Base-by-base conservation (phyloP, 202 grass and related monocot genomes). In the Eragrostis tef region DNA sequence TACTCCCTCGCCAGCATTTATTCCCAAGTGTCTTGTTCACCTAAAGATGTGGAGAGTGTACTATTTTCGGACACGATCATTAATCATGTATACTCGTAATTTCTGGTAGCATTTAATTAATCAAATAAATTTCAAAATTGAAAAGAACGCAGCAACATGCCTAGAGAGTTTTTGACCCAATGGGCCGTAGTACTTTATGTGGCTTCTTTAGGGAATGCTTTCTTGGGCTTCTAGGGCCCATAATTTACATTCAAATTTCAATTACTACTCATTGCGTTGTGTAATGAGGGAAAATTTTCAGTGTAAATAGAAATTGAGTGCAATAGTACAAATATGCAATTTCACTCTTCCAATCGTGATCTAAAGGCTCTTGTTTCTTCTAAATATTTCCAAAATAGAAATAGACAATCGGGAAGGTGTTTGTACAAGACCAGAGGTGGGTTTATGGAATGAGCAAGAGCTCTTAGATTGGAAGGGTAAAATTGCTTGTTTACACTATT, bases 41-140 rank as follows among this genome's bases (percentile, higher is more conserved):
- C 36, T 6, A 70, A 70, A 80, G 78, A 29, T 59, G 51, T 47
- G 44, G 65, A 39, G 34, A 17, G 15, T 6, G 1, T 21, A 27
- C 78, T 20, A 70, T 70, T 70, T 70, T 31, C 3, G 65, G 53
- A 56, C 78, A 53, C 63, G 26, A 5, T 26, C 49, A 43, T 42
- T 79, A 20, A 79, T 68, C 17, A 50, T 20, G 25, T 20, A n/a
- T n/a, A 34, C 12, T 47, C 41, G 11, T 63, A 45, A 11, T 1
- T 43, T 64, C 9, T 64, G 19, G 19, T 2, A 65, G 12, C 36
- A n/a, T 39, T 52, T 39, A 39, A 31, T 31, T 31, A 31, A 26
- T 49, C 3, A 56, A 53, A 74, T 19, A 44, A 25, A 61, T 24
- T 14, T 41, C 16, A 39, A 31, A 80, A 58, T 44, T 43, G 48